Evolutionary conservation across 1,139 yeast species (phyloP), one percentile per base, ranked within the genome.

Genomic region (Suhomyces choctaworum): DNA sequence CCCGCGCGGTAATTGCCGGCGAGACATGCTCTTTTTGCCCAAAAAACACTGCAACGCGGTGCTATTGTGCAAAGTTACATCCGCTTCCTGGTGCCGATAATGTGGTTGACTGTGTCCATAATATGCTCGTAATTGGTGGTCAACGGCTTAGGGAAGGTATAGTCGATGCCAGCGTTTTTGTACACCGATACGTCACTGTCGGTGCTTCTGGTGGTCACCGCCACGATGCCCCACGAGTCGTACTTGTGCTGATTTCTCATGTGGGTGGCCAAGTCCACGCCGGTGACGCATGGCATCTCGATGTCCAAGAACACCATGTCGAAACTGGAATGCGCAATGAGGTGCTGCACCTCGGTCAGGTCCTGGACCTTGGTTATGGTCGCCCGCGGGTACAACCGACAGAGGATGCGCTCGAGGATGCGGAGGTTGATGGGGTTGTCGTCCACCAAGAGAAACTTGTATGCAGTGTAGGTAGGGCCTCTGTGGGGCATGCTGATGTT

Each of bases 231-330:
- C 39, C 66, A 47, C 20, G 42, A 27, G 27, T 44, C 39, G 32
- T 27, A 47, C 11, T 32, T 32, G 22, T 12, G 29, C 22, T 32
- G 25, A 22, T 35, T 32, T 29, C 75, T 51, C 26, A 70, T 55
- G 21, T 41, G 40, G 24, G 45, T 45, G 10, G 73, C 67, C 29
- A 70, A 54, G 19, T 70, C 70, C n/a, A 65, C 50, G 3, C 76
- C 76, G 16, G 64, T 53, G n/a, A 70, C 51, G 6, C 50, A 53
- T 3, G 76, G 76, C 76, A 70, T 70, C 44, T 70, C 76, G 31
- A 70, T 70, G 44, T 70, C 76, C 32, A 70, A 51, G 41, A 70
- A 70, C 9, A 67, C 59, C 31, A 61, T 46, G 40, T 69, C 72
- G 40, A 56, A 68, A 15, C 38, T 39, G 30, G 52, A 50, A 3